Conservation (phyloP, 2,329 filamentous ascomycete genomes). For the Neonectria faginata region DNA sequence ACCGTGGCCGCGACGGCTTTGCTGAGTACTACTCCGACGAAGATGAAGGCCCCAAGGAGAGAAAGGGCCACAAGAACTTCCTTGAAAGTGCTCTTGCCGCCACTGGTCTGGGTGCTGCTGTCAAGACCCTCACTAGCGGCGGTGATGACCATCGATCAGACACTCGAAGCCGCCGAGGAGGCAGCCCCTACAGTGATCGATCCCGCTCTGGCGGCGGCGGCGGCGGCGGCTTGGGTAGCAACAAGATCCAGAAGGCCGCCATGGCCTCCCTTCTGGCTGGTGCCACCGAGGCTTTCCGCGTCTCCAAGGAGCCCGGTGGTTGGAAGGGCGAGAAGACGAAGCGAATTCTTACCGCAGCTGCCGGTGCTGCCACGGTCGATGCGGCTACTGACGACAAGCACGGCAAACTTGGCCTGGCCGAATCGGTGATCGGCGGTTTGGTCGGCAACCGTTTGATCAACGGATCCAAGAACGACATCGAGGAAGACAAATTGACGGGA, state of each 20-base stretch:
- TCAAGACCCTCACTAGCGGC: slow-evolving; percentile 68
- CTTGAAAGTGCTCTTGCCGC: slow-evolving; percentile 72
- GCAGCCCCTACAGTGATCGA: slow-evolving; percentile 59
- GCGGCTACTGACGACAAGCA: slow-evolving; percentile 78
- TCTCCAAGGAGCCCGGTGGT: slow-evolving; percentile 86
- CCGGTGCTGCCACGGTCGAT: slow-evolving; percentile 87
- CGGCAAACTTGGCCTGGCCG: slow-evolving; percentile 85
- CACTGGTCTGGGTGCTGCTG: slow-evolving; percentile 71
- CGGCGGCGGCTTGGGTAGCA: slow-evolving; percentile 47
- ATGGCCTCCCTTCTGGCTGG: slow-evolving; percentile 92
- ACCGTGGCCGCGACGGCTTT: slow-evolving; percentile 66
- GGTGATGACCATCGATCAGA: slow-evolving; percentile 55
- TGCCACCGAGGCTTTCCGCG: slow-evolving; percentile 90
- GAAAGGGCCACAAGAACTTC: slow-evolving; percentile 73
- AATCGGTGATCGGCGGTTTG: slow-evolving; percentile 89
- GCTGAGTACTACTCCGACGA: slow-evolving; percentile 69
- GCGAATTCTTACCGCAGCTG: slow-evolving; percentile 88
- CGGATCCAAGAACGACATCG: slow-evolving; percentile 76
- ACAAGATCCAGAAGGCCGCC: slow-evolving; percentile 84
- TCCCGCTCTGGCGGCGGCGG: slow-evolving; percentile 64
- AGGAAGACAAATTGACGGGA: slow-evolving; percentile 68
- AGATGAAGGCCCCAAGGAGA: slow-evolving; percentile 65
- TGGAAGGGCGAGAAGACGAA: slow-evolving; percentile 95
- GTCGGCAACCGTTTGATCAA: slow-evolving; percentile 88
- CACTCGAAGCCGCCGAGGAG: slow-evolving; percentile 63